phyloP scores from a whole-genome alignment of 805 yeast species.

The Jamesozyma spencerorum region DNA sequence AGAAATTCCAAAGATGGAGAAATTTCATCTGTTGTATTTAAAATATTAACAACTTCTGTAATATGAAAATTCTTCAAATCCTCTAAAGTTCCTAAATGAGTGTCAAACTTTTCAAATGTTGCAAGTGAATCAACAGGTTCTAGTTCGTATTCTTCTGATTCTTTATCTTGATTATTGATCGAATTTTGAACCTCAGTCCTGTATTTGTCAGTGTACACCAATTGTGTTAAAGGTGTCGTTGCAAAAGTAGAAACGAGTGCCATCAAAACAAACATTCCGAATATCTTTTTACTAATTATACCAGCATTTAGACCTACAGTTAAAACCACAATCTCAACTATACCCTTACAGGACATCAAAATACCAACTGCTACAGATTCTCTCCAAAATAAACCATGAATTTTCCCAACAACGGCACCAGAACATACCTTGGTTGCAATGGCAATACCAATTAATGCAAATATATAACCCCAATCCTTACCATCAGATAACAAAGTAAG shows the following conservation, averaged over 20 bases:
- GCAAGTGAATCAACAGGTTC: neutral
- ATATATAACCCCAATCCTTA: slow-evolving; percentile 67
- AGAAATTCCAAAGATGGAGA: slow-evolving; percentile 25
- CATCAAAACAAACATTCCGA: slow-evolving; percentile 78
- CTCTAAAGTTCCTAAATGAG: slow-evolving; percentile 11
- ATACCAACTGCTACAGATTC: slow-evolving; percentile 71
- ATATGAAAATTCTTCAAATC: slow-evolving; percentile 17
- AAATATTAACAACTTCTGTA: slow-evolving; percentile 15
- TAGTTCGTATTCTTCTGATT: neutral
- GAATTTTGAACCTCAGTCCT: slow-evolving; percentile 39
- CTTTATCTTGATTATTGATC: slow-evolving; percentile 13
- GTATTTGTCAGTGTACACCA: slow-evolving; percentile 52
- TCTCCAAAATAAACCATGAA: slow-evolving; percentile 58
- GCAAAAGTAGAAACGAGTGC: slow-evolving; percentile 67
- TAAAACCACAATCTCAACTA: slow-evolving; percentile 73
- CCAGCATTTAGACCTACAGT: slow-evolving; percentile 65
- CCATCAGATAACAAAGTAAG: slow-evolving; percentile 56
- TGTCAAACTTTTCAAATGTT: neutral
- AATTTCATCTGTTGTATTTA: slow-evolving; percentile 25
- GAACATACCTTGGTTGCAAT: slow-evolving; percentile 59
- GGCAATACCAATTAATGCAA: slow-evolving; percentile 61
- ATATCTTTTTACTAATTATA: slow-evolving; percentile 54
- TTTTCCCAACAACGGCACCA: slow-evolving; percentile 54
- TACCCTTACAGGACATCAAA: slow-evolving; percentile 82
- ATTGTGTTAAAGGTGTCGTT: slow-evolving; percentile 67